These are phyloP conservation scores for Candida orba DNA, from an alignment of 805 yeast species.

Conservation along the genomic window DNA sequence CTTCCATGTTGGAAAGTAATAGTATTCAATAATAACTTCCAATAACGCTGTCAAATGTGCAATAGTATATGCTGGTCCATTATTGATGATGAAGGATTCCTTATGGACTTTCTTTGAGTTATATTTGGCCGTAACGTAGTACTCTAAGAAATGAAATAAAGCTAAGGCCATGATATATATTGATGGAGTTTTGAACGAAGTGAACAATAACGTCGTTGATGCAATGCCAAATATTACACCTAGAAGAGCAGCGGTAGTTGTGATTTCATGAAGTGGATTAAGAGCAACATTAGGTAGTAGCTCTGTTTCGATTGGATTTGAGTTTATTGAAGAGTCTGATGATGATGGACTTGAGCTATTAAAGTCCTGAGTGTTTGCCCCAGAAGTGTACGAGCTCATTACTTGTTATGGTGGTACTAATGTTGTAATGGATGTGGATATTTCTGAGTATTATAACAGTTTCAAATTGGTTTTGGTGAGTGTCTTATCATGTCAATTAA, in stretches of 20 bases:
- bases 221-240: conserved; percentile 39
- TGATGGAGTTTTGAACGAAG: conserved; percentile 29
- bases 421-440: too few relatives aligned
- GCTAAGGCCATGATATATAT: conserved; percentile 48
- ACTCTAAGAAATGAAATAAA: conserved; percentile 77
- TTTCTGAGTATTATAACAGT: too few relatives aligned
- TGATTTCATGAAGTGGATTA: conserved; percentile 37
- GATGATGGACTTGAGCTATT: background rate
- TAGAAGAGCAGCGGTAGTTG: conserved; percentile 36
- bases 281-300: conserved; percentile 27
- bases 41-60: conserved; percentile 51
- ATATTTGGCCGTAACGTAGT: conserved; percentile 67
- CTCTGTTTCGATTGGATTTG: background rate
- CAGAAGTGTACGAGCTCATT: too few relatives aligned
- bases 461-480: too few relatives aligned
- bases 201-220: conserved; percentile 23
- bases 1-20: conserved; percentile 31
- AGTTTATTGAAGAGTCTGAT: background rate
- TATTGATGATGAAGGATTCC: conserved; percentile 63
- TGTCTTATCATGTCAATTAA: too few relatives aligned
- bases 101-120: conserved; percentile 59
- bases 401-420: too few relatives aligned
- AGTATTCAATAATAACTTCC: conserved; percentile 41
- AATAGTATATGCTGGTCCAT: conserved; percentile 48
- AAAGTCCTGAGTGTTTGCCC: too few relatives aligned